These are phyloP conservation scores for Phytophthora hybrid DNA, from an alignment of 352 stramenopile genomes.

Conservation along the genomic window DNA sequence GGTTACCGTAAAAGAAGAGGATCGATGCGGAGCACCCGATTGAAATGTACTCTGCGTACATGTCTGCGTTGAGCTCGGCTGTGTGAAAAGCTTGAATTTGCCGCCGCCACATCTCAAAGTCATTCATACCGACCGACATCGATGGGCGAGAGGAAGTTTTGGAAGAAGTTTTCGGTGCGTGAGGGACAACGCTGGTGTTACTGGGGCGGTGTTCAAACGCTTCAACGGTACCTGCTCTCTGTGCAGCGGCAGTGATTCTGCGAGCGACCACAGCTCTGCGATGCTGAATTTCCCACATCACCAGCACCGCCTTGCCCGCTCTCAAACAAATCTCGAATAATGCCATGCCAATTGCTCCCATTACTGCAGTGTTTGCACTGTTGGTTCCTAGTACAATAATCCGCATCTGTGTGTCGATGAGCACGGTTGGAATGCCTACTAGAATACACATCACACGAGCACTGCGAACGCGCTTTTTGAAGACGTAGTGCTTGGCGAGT, in stretches of 20 bases:
- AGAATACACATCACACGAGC: constrained; percentile 32
- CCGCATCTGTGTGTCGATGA: constrained; percentile 42
- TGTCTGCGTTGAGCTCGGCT: constrained; percentile 27
- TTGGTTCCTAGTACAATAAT: constrained; percentile 30
- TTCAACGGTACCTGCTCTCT: not conserved
- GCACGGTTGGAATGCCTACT: constrained; percentile 32
- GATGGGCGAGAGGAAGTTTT: not conserved
- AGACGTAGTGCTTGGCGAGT: constrained; percentile 24
- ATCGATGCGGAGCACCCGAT: constrained; percentile 35
- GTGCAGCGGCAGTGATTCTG: not conserved
- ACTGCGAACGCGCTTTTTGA: constrained; percentile 22
- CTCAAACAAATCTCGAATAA: constrained; percentile 30
- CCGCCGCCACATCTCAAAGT: constrained; percentile 13
- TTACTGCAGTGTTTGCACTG: constrained; percentile 3
- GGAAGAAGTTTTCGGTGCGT: not conserved
- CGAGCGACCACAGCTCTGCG: not conserved
- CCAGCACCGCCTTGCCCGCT: constrained; percentile 18
- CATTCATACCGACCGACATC: not conserved
- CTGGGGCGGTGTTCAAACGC: not conserved
- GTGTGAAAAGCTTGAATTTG: constrained; percentile 22
- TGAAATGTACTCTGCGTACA: constrained; percentile 48
- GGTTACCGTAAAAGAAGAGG: constrained; percentile 34
- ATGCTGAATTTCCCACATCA: constrained; percentile 22
- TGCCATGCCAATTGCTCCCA: constrained; percentile 20
- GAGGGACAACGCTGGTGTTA: not conserved